These are phyloP conservation scores for Leptographium radiaticola DNA, from an alignment of 2,329 filamentous ascomycete species.

Conservation along the genomic window DNA sequence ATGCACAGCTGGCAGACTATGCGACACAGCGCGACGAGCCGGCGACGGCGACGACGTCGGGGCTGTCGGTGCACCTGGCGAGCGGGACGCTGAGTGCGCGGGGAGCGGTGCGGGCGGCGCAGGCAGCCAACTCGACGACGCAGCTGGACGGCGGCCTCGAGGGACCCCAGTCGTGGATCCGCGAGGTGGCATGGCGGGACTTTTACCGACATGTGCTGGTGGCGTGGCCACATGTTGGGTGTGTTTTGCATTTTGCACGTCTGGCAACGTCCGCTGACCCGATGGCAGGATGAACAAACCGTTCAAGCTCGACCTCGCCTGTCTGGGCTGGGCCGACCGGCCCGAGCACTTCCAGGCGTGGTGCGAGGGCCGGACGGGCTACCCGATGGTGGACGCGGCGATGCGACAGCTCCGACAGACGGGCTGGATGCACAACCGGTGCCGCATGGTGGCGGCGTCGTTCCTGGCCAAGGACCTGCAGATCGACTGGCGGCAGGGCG, in stretches of 20 bases:
- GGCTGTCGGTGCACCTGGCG: slow-evolving; percentile 58
- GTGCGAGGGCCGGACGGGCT: slow-evolving; percentile 42
- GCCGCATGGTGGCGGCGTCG: slow-evolving; percentile 71
- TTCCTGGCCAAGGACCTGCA: slow-evolving; percentile 72
- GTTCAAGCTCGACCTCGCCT: not conserved
- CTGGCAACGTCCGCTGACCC: not conserved
- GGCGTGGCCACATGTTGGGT: slow-evolving; percentile 72
- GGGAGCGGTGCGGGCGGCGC: slow-evolving; percentile 47
- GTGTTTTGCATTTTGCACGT: not conserved
- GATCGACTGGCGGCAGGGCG: slow-evolving; percentile 73
- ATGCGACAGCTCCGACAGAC: slow-evolving; percentile 62
- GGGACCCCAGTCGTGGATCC: slow-evolving; percentile 63
- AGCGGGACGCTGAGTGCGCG: slow-evolving; percentile 52
- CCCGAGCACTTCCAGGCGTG: not conserved
- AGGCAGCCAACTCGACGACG: slow-evolving; percentile 33
- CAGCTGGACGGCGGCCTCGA: slow-evolving; percentile 54
- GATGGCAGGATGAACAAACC: not conserved
- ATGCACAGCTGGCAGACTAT: slow-evolving; percentile 50
- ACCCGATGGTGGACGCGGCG: slow-evolving; percentile 72
- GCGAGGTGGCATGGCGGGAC: slow-evolving; percentile 74
- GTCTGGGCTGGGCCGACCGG: not conserved
- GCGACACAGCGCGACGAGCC: slow-evolving; percentile 37
- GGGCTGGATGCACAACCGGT: slow-evolving; percentile 76
- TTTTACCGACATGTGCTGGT: slow-evolving; percentile 81
- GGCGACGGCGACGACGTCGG: slow-evolving; percentile 47